Base-by-base conservation (phyloP, 305 asterid species). In the Solanum hybrid region DNA sequence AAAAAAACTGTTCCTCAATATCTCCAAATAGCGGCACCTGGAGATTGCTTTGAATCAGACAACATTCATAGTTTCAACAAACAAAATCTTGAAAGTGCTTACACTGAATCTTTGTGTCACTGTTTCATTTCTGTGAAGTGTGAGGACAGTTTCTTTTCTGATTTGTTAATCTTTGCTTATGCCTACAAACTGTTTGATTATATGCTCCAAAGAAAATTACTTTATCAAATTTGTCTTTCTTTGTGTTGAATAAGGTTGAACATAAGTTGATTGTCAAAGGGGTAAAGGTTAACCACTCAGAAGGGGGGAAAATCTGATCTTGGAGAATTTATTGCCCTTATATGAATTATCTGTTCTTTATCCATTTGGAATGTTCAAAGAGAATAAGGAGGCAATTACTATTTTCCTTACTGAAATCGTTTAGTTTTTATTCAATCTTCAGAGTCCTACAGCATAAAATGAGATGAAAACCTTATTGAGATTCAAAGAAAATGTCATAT, bases 61-160 rank as follows among this genome's bases (percentile, higher is more conserved):
- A 29, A 83, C 73, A 0, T n/a, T 11, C 75, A 0, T 46, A 51
- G 75, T 84, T 51, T 51, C 28, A 83, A 42, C 37, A 42, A 16
- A 12, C 39, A 5, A 29, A 42, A 42, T 83, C 37, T 42, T 51
- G 42, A 13, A 20, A 84, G n/a, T 20, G 42, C 22, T 6, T 2
- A 1, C 20, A 36, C 39, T 84, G 73, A 51, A 84, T 84, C 75
- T 3, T 1, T 2, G 42, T 20, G 76, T 51, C 1, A 85, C 76
- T 7, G 8, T 20, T 11, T 20, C 31, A 20, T 31, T 57, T 57
- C 22, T 85, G n/a, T 57, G 11, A 31, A 71, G 77, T 12, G 74
- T 83, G 20, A 83, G 26, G 34, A 28, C 28, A 4, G 0, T 1
- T 0, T 18, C 0, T 28, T 10, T 8, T 18, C 4, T 4, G 1